These are phyloP conservation scores for Fusarium sp. DNA, from an alignment of 2,329 filamentous ascomycete species.

Conservation along the genomic window DNA sequence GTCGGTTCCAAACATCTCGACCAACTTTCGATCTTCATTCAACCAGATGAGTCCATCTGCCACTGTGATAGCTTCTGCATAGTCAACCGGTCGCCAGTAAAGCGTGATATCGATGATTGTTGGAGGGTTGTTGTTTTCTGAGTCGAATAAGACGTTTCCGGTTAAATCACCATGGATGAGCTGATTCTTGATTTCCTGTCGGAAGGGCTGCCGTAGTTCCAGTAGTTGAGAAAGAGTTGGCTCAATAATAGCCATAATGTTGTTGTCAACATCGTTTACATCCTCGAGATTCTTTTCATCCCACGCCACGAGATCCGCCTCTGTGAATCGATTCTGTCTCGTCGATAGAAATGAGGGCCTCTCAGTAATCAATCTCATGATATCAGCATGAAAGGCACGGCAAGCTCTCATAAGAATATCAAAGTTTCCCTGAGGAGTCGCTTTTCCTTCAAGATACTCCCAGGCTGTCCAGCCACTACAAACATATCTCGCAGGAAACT, in stretches of 20 bases:
- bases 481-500: not conserved
- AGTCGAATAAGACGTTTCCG: slow-evolving; percentile 3
- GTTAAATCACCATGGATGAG: slow-evolving; percentile 16
- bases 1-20: not conserved
- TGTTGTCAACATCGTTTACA: not conserved
- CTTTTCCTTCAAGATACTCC: not conserved
- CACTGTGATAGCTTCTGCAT: slow-evolving; percentile 13
- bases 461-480: slow-evolving; percentile 2
- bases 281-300: not conserved
- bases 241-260: not conserved
- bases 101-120: slow-evolving; percentile 14
- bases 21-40: not conserved
- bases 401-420: not conserved
- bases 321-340: slow-evolving; percentile 1
- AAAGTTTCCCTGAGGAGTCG: not conserved
- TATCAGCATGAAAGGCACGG: not conserved
- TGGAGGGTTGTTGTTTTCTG: not conserved
- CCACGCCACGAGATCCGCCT: slow-evolving; percentile 12
- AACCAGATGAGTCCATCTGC: slow-evolving; percentile 10
- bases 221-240: not conserved
- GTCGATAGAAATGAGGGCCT: not conserved
- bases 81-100: slow-evolving; percentile 8
- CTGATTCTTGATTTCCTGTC: not conserved
- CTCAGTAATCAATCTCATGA: not conserved
- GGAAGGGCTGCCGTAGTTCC: not conserved